Base-by-base conservation (phyloP, 2,329 filamentous ascomycete genomes). In the Fusarium gaditjirri region DNA sequence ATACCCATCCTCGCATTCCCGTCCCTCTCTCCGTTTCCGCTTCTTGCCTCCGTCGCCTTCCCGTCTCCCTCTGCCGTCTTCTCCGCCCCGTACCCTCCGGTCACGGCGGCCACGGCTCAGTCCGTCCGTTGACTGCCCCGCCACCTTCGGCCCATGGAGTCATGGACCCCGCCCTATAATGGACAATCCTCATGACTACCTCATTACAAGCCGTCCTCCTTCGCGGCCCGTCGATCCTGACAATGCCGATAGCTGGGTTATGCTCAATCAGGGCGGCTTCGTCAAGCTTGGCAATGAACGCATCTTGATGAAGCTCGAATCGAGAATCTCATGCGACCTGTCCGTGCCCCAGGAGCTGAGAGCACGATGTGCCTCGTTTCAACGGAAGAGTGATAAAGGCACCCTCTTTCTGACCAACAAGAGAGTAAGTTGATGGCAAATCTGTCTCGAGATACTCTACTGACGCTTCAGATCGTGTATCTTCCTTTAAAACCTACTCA, bases 231-330 rank as follows among this genome's bases (percentile, higher is more conserved):
- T 81, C 65, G 82, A 87, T 79, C 84, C 87, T 89, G 83, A 90
- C 84, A 84, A 88, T 80, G 81, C 81, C 76, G 81, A 83, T 79
- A 90, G 88, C 77, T 98, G 95, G 95, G 95, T 98, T 49, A 98
- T 98, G 95, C 90, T 97, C 78, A 90, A 92, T 78, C 89, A 92
- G 78, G 86, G 87, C 75, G 90, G 92, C 65, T 96, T 97, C 82
- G 92, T 97, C 79, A 93, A 92, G 78, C 89, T 98, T 50, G 93
- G 93, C 47, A 91, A 92, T 79, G 95, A 98, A 84, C 91, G 91
- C 75, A 91, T 94, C 70, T 88, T 97, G 66, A 93, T 93, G 82
- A 92, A 90, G 74, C 94, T 94, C 49, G 92, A 93, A 62, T 90
- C 92, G 55, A 91, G 95, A 73, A 94, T 95, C 76, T 90, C 88